Base-by-base conservation (phyloP, 2,329 filamentous ascomycete genomes). In the Scolecobasidium constrictum region DNA sequence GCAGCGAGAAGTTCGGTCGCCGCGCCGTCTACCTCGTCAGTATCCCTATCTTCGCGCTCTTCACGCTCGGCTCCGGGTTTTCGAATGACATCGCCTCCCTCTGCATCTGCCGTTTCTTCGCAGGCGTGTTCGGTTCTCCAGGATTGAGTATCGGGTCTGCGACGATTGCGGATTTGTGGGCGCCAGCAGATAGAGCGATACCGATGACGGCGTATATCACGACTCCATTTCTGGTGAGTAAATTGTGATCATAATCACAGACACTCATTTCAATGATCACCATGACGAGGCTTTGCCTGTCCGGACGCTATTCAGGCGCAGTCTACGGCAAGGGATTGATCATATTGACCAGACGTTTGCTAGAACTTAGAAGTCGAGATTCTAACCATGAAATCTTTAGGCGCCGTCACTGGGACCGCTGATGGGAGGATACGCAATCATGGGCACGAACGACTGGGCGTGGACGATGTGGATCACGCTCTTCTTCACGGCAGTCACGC, bases 1-100 rank as follows among this genome's bases (percentile, higher is more conserved):
- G 87, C 3, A 84, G 78, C 2, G 84, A 90, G 62, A 66, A 83
- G 28, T 75, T 70, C 50, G 84, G 84, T 28, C 74, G 84, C 20
- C 68, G 75, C 23, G 57, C 82, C 16, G 85, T 87, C 56, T 78
- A 78, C 45, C 59, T 85, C 49, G 78, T 83, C 58, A 77, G 75
- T 39, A 69, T 83, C 45, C 77, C 72, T 4, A 69, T 76, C 38
- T 82, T 77, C 5, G 75, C 75, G 3, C 72, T 71, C 4, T 65
- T 69, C 46, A 60, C 58, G 0, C 45, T 67, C 0, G 65, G 64
- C 2, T 54, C 62, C 7, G 64, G 64, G 0, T 59, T 67, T 17
- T 57, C 60, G 46, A 78, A 83, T 53, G 80, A 79, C 47, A 68
- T 87, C 36, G 78, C 81, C 52, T 78, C 80, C 0, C 65, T 90